phyloP scores from a whole-genome alignment of 2,329 filamentous ascomycete species.

The Penicillium hesseltinei region DNA sequence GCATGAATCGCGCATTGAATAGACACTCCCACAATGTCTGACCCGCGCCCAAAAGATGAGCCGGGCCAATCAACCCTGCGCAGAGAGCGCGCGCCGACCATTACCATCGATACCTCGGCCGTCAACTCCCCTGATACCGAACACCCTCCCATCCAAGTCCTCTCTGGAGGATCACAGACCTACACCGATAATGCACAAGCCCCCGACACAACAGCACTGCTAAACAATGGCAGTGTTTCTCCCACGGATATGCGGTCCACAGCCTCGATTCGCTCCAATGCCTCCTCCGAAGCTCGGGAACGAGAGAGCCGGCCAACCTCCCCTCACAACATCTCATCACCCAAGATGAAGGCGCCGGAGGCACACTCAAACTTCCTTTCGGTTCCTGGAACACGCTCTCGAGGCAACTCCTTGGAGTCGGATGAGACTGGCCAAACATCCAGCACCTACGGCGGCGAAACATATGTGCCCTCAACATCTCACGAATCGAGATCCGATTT shows the following conservation, averaged over 20 bases:
- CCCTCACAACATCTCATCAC: conserved; percentile 66
- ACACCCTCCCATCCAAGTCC: conserved; percentile 34
- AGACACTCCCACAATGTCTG: conserved; percentile 28
- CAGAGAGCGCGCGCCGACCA: conserved; percentile 52
- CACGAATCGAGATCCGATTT: conserved; percentile 45
- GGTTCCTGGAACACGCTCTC: conserved; percentile 61
- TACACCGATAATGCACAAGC: conserved; percentile 38
- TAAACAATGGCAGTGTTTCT: conserved; percentile 36
- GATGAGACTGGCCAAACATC: conserved; percentile 55
- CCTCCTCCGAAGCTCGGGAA: conserved; percentile 57
- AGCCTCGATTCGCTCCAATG: conserved; percentile 53
- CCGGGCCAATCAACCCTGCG: conserved; percentile 31
- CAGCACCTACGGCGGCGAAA: conserved; percentile 54
- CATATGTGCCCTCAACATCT: conserved; percentile 49
- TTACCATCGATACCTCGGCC: conserved; percentile 58
- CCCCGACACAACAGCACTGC: conserved; percentile 29
- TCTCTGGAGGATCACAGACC: conserved; percentile 38
- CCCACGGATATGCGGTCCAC: conserved; percentile 52
- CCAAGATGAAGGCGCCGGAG: conserved; percentile 53
- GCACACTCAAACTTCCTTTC: conserved; percentile 58
- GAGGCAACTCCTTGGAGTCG: conserved; percentile 65
- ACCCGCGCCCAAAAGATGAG: conserved; percentile 25
- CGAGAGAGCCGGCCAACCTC: conserved; percentile 60
- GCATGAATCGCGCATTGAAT: conserved; percentile 20
- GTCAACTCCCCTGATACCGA: conserved; percentile 43